These are phyloP conservation scores for Penicillium rolfsii DNA, from an alignment of 2,329 filamentous ascomycete species.

Conservation along the genomic window DNA sequence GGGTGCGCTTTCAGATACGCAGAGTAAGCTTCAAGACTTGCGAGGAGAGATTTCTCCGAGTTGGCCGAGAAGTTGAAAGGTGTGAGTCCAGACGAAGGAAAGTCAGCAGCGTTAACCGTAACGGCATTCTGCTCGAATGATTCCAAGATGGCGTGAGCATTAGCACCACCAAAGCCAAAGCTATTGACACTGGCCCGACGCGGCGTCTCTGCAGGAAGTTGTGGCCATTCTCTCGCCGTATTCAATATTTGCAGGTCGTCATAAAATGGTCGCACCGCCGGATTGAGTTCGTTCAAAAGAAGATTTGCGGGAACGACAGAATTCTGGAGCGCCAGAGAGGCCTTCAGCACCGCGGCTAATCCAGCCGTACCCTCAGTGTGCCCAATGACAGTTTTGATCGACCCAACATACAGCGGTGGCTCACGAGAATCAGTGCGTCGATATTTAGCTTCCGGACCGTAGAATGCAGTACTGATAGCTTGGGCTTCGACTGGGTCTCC, in stretches of 20 bases:
- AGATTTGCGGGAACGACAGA: constrained; percentile 37
- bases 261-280: constrained; percentile 28
- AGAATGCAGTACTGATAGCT: constrained; percentile 30
- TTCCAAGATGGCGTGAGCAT: constrained; percentile 47
- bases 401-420: constrained; percentile 34
- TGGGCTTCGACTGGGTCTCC: constrained; percentile 30
- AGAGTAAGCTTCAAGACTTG: constrained; percentile 16
- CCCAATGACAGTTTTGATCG: constrained; percentile 39
- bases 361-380: constrained; percentile 42
- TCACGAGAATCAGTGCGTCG: constrained; percentile 5
- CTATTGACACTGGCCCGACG: constrained; percentile 51
- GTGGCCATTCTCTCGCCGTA: constrained; percentile 29
- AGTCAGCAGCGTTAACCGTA: not conserved
- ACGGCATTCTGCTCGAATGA: constrained; percentile 11
- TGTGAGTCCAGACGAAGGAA: not conserved
- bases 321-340: constrained; percentile 46
- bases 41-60: constrained; percentile 23
- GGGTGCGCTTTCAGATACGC: constrained; percentile 13
- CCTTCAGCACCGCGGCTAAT: constrained; percentile 40
- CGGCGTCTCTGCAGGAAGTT: constrained; percentile 21
- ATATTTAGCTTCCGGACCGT: constrained; percentile 19
- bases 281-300: constrained; percentile 34
- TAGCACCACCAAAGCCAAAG: constrained; percentile 49
- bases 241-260: constrained; percentile 30
- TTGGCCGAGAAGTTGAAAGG: constrained; percentile 31